These are phyloP conservation scores for Phragmites australis DNA, from an alignment of 176 grass and related monocot species.

Conservation along the genomic window DNA sequence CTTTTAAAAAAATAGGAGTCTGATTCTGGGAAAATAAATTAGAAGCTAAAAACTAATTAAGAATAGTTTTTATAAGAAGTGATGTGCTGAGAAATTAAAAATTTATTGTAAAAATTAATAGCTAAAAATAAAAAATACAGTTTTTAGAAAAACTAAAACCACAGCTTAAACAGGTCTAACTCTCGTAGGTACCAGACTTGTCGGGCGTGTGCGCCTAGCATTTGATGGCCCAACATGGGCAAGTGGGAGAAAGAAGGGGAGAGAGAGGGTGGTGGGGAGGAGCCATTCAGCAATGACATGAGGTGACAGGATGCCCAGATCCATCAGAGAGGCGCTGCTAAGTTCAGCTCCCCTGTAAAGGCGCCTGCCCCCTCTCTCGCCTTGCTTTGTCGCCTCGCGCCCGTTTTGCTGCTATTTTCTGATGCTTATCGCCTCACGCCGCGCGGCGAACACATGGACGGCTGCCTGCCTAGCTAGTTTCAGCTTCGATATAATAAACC, in stretches of 20 bases:
- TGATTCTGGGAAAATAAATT: too few species aligned
- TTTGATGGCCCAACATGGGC: conserved; percentile 27
- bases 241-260: conserved; percentile 37
- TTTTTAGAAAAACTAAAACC: too few species aligned
- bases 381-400: conserved; percentile 25
- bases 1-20: too few species aligned
- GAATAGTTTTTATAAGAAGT: too few species aligned
- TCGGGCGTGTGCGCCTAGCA: conserved; percentile 15
- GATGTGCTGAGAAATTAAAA: too few species aligned
- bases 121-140: too few species aligned
- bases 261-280: not conserved
- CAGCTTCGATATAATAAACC: too few species aligned
- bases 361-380: not conserved
- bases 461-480: not conserved
- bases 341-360: conserved; percentile 51
- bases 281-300: conserved; percentile 26
- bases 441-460: conserved; percentile 2
- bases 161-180: too few species aligned
- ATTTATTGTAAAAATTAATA: too few species aligned
- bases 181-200: too few species aligned
- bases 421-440: conserved; percentile 30
- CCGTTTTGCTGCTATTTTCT: conserved; percentile 45
- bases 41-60: too few species aligned
- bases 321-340: not conserved
- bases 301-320: conserved; percentile 28